A percentile compares a stretch with the other conserved stretches of the same genome.
Evolutionary conservation across 1,284 basidiomycete genomes (phyloP).

Genomic region (Filobasidium uniguttulatum): DNA sequence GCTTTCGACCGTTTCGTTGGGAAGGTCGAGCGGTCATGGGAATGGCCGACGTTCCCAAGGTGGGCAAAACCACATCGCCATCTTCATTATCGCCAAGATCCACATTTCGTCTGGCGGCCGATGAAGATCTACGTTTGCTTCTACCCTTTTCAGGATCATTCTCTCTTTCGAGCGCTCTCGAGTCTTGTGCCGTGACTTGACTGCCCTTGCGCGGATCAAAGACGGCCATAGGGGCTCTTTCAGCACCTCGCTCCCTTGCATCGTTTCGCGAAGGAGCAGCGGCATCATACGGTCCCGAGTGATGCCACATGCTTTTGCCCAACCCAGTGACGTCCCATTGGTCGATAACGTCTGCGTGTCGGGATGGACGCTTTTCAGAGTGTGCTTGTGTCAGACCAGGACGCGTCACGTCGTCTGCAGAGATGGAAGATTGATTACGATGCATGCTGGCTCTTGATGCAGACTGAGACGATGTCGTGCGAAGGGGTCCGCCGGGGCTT

Average conservation of each 20-base stretch:
- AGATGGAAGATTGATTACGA: not conserved
- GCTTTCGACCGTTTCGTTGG: constrained; percentile 3
- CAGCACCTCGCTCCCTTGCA: constrained; percentile 17
- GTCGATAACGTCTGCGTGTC: constrained; percentile 37
- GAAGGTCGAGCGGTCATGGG: constrained; percentile 10
- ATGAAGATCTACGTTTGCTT: no score
- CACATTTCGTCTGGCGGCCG: no score
- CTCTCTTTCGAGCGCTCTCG: not conserved
- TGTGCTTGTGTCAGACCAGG: no score
- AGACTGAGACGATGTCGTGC: not conserved
- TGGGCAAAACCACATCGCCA: no score
- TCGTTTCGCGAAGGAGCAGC: constrained; percentile 36
- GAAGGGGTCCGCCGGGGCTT: not conserved
- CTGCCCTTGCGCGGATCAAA: constrained; percentile 18
- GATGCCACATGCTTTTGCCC: constrained; percentile 19
- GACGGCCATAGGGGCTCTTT: constrained; percentile 33
- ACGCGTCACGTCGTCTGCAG: not conserved
- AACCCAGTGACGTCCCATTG: constrained; percentile 37
- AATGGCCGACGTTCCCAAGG: no score
- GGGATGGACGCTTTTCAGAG: not conserved
- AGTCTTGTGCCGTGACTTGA: constrained; percentile 3
- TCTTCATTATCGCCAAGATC: no score
- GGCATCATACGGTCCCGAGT: constrained; percentile 35
- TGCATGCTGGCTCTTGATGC: not conserved
- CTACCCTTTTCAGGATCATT: not conserved